Conservation (phyloP, 140 eudicot species). For the Cichorium intybus region DNA sequence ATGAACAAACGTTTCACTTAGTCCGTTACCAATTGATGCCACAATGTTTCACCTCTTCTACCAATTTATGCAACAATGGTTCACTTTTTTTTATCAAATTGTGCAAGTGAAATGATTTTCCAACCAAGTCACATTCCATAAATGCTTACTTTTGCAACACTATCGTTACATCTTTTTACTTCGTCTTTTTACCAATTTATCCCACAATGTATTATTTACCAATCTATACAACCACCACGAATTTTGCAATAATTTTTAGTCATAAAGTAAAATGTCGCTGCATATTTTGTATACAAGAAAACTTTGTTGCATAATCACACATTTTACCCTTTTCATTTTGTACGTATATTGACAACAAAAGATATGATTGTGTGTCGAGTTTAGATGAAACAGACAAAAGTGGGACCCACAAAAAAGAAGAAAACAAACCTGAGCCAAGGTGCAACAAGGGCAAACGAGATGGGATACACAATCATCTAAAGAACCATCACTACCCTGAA, state of each 20-base stretch:
- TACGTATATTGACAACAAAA: not conserved
- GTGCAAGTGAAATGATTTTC: too few relatives aligned
- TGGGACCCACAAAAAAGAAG: not conserved
- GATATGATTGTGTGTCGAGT: not conserved
- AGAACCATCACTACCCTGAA: constrained; percentile 71
- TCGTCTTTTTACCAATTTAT: not conserved
- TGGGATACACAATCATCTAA: constrained; percentile 83
- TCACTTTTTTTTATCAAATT: too few relatives aligned
- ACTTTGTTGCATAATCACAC: not conserved
- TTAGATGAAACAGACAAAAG: not conserved
- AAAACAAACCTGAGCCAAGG: constrained; percentile 69
- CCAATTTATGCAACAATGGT: too few relatives aligned
- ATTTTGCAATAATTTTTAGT: too few relatives aligned
- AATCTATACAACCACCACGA: not conserved
- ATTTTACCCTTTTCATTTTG: not conserved
- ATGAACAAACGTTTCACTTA: too few relatives aligned
- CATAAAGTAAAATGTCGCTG: not conserved
- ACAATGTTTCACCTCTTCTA: too few relatives aligned
- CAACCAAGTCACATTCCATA: too few relatives aligned
- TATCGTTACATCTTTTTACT: too few relatives aligned
- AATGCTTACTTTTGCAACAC: too few relatives aligned
- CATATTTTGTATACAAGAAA: not conserved
- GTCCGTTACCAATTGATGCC: too few relatives aligned
- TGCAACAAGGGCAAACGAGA: constrained; percentile 84
- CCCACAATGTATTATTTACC: too few relatives aligned